phyloP scores from a whole-genome alignment of 495 filamentous ascomycete species.

The Tricharina praecox region DNA sequence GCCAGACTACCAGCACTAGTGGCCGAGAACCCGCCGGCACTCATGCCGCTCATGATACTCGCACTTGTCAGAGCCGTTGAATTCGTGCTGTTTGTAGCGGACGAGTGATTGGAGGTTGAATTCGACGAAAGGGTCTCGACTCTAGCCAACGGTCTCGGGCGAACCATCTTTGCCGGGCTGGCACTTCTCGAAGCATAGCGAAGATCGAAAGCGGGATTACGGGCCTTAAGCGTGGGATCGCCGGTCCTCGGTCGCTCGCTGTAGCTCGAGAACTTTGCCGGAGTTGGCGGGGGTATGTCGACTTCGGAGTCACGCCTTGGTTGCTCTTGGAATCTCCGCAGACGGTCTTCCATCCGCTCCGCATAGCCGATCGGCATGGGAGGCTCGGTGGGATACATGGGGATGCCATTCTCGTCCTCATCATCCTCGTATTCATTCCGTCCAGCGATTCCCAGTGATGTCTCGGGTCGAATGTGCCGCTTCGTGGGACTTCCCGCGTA shows the following conservation, averaged over 20 bases:
- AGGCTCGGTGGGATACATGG: conserved; percentile 16
- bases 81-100: conserved; percentile 48
- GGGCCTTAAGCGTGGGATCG: conserved; percentile 28
- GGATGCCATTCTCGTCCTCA: conserved; percentile 32
- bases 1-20: conserved; percentile 89
- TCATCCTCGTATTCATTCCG: conserved; percentile 40
- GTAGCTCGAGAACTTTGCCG: conserved; percentile 35
- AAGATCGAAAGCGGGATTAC: conserved; percentile 79
- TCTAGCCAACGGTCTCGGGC: conserved; percentile 22
- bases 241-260: conserved; percentile 35
- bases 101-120: conserved; percentile 23
- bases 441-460: conserved; percentile 50
- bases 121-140: conserved; percentile 20
- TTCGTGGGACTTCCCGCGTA: conserved; percentile 31
- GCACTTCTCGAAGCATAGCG: conserved; percentile 13
- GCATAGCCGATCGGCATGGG: conserved; percentile 46
- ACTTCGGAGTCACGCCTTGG: conserved; percentile 29
- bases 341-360: conserved; percentile 68
- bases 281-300: conserved; percentile 41
- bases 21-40: conserved; percentile 78
- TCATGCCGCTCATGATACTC: conserved; percentile 83
- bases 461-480: conserved; percentile 41
- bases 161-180: conserved; percentile 20
- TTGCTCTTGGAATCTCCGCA: conserved; percentile 48
- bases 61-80: conserved; percentile 62